phyloP scores from a whole-genome alignment of 495 filamentous ascomycete genomes.

The Arthonia radiata region DNA sequence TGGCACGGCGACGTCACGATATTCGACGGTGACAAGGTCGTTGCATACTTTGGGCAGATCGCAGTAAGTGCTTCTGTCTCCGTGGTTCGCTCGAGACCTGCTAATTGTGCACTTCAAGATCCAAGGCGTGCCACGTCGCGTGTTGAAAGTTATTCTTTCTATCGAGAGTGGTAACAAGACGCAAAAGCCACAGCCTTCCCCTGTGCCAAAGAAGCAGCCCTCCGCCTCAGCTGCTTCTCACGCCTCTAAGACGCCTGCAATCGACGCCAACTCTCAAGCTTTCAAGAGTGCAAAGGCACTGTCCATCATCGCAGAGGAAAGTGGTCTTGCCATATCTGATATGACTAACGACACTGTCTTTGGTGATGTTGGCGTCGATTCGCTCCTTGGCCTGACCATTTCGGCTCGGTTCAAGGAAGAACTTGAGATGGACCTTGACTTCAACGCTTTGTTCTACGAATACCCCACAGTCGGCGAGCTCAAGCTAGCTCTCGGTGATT shows the following conservation, averaged over 20 bases:
- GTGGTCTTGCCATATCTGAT: conserved; percentile 17
- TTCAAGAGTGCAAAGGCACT: too few species aligned
- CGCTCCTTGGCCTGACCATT: conserved; percentile 21
- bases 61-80: conserved; percentile 3
- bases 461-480: conserved; percentile 29
- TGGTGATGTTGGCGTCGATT: conserved; percentile 25
- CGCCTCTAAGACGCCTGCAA: too few species aligned
- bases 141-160: conserved; percentile 24
- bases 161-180: too few species aligned
- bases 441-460: conserved; percentile 17
- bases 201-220: too few species aligned
- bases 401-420: conserved; percentile 17
- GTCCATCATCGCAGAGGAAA: conserved; percentile 22
- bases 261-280: too few species aligned
- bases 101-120: conserved; percentile 24
- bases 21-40: conserved; percentile 36
- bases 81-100: conserved; percentile 1
- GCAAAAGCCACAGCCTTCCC: too few species aligned
- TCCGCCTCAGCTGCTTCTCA: too few species aligned
- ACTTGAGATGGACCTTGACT: conserved; percentile 14
- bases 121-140: conserved; percentile 36
- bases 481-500: conserved; percentile 1
- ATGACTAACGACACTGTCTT: conserved; percentile 14
- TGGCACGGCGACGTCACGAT: conserved; percentile 36
- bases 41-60: conserved; percentile 14